Evolutionary conservation across 495 filamentous ascomycete species (phyloP).

Genomic region (Penicillium goetzii): DNA sequence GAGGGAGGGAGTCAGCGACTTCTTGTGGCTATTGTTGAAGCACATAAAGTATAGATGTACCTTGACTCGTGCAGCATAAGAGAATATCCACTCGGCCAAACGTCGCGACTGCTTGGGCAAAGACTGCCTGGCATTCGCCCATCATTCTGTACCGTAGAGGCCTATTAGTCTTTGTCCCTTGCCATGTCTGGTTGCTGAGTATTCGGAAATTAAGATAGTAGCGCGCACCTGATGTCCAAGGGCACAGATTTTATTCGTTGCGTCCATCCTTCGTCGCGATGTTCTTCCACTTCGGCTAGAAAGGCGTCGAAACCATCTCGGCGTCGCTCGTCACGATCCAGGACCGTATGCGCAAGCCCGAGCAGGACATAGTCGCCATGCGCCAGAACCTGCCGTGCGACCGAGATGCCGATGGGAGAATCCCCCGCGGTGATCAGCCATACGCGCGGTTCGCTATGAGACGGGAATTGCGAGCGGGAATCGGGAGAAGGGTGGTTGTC

Average conservation of each 20-base stretch:
- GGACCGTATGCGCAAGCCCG: conserved; percentile 64
- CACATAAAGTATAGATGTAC: conserved; percentile 42
- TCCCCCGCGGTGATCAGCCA: conserved; percentile 89
- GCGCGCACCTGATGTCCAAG: conserved; percentile 56
- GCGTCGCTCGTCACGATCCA: conserved; percentile 47
- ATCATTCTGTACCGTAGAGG: conserved; percentile 39
- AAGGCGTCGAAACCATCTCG: conserved; percentile 57
- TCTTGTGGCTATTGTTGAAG: background rate
- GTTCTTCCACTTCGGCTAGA: conserved; percentile 71
- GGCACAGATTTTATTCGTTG: conserved; percentile 47
- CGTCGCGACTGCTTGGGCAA: conserved; percentile 80
- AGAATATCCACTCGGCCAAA: conserved; percentile 91
- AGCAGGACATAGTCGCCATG: conserved; percentile 87
- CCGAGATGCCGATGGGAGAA: conserved; percentile 74
- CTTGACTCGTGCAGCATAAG: conserved; percentile 84
- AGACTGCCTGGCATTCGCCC: conserved; percentile 72
- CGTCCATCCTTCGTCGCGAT: conserved; percentile 51
- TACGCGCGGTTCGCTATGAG: conserved; percentile 63
- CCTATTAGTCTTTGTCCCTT: conserved; percentile 19
- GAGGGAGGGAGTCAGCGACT: conserved; percentile 4
- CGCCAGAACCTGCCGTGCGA: conserved; percentile 73
- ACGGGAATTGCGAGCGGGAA: conserved; percentile 57
- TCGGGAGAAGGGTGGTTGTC: conserved; percentile 44
- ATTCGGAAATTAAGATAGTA: background rate
- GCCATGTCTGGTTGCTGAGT: background rate